These are phyloP conservation scores for Agaricus sinodeliciosus DNA, from an alignment of 768 basidiomycete species.

Conservation along the genomic window DNA sequence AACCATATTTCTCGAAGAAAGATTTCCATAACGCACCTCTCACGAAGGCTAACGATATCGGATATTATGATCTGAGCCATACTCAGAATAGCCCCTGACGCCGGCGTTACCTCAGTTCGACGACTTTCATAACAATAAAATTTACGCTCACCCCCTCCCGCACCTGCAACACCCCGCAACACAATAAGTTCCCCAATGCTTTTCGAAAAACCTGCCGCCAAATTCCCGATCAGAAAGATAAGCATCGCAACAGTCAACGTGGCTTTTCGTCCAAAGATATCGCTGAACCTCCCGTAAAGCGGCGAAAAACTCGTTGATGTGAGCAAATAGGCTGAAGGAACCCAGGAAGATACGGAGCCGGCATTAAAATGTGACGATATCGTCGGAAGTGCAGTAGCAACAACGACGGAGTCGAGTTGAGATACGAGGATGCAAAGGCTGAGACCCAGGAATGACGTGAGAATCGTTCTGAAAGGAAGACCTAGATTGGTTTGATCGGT, in stretches of 20 bases:
- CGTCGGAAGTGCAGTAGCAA: constrained; percentile 69
- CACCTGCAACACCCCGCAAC: constrained; percentile 61
- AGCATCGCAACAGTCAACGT: constrained; percentile 50
- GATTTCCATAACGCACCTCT: constrained; percentile 34
- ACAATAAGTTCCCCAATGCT: constrained; percentile 64
- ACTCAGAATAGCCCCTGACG: constrained; percentile 52
- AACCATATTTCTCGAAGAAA: neutral
- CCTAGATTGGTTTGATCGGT: constrained; percentile 72
- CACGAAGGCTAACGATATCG: constrained; percentile 65
- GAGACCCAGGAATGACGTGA: constrained; percentile 57
- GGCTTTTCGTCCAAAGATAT: constrained; percentile 62
- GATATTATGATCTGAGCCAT: constrained; percentile 67
- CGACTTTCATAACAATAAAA: neutral
- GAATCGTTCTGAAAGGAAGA: constrained; percentile 55
- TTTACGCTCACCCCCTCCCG: constrained; percentile 45
- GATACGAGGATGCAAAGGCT: constrained; percentile 56
- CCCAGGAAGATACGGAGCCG: constrained; percentile 60
- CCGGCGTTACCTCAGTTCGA: neutral
- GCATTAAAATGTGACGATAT: constrained; percentile 62
- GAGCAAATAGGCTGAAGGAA: constrained; percentile 65
- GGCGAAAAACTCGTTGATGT: constrained; percentile 63
- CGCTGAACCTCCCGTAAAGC: constrained; percentile 54
- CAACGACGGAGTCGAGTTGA: constrained; percentile 64
- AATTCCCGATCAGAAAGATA: constrained; percentile 60
- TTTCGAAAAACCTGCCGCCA: constrained; percentile 61